phyloP scores from a whole-genome alignment of 2,329 filamentous ascomycete species.

The Trichoderma sp. region DNA sequence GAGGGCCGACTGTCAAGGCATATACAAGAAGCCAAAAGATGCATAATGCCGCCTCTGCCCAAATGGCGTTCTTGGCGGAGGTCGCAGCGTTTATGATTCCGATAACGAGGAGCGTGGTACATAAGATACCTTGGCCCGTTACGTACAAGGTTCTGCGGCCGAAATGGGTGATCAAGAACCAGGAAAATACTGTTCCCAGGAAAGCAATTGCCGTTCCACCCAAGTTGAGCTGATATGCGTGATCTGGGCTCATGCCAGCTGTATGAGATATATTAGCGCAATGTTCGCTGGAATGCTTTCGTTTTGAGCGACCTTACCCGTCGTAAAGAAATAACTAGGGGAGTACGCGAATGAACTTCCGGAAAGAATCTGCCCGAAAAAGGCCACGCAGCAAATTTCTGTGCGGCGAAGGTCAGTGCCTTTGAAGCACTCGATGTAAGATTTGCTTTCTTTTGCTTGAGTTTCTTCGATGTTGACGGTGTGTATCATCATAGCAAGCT shows the following conservation, averaged over 20 bases:
- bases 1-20: slow-evolving; percentile 39
- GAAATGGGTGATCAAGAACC: slow-evolving; percentile 38
- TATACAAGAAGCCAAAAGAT: slow-evolving; percentile 37
- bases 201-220: slow-evolving; percentile 39
- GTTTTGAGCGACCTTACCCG: background rate
- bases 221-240: slow-evolving; percentile 37
- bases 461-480: slow-evolving; percentile 43
- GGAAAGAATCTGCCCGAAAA: slow-evolving; percentile 7
- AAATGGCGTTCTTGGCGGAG: slow-evolving; percentile 27
- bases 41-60: slow-evolving; percentile 35
- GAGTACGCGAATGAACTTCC: slow-evolving; percentile 33
- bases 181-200: slow-evolving; percentile 44
- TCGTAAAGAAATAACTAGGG: slow-evolving; percentile 38
- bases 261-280: slow-evolving; percentile 13
- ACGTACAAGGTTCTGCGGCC: slow-evolving; percentile 46
- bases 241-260: slow-evolving; percentile 31
- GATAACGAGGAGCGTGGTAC: slow-evolving; percentile 38
- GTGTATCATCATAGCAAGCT: slow-evolving; percentile 41
- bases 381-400: slow-evolving; percentile 42
- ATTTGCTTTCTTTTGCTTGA: slow-evolving; percentile 34
- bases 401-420: slow-evolving; percentile 48
- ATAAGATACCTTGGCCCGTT: slow-evolving; percentile 41
- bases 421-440: slow-evolving; percentile 44
- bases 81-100: slow-evolving; percentile 39
- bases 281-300: background rate